Conservation (phyloP, 176 grass and related monocot genomes). For the Tillandsia leiboldiana region DNA sequence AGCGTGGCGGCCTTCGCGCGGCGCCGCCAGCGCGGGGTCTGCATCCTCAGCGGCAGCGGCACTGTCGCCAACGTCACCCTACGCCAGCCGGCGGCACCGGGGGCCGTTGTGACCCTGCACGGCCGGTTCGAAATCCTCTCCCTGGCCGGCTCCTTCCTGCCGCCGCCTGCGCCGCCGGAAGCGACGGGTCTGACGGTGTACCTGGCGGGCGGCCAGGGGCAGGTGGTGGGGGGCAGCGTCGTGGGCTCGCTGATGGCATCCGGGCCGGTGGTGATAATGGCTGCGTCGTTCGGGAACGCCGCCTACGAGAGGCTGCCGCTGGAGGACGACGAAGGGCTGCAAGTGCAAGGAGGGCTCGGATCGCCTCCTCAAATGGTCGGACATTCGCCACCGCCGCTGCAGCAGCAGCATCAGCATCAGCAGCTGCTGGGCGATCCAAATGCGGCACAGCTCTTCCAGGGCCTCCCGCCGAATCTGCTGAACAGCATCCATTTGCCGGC, state of each 20-base stretch:
- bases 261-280: constrained; percentile 75
- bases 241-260: constrained; percentile 60
- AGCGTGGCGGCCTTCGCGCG: constrained; percentile 63
- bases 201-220: constrained; percentile 74
- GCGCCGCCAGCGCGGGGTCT: constrained; percentile 68
- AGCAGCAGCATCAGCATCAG: constrained; percentile 12
- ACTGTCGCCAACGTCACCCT: constrained; percentile 56
- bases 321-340: constrained; percentile 59
- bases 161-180: constrained; percentile 54
- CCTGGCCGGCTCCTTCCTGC: constrained; percentile 77
- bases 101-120: constrained; percentile 40
- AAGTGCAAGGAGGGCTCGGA: constrained; percentile 2
- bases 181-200: constrained; percentile 76
- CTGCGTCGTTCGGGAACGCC: constrained; percentile 91
- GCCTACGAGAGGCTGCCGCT: constrained; percentile 81
- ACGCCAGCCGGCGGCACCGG: constrained; percentile 28
- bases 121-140: constrained; percentile 92
- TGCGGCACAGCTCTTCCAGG: constrained; percentile 23
- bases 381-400: constrained; percentile 42
- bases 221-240: constrained; percentile 57
- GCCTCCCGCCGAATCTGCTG: constrained; percentile 46
- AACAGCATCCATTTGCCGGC: constrained; percentile 55
- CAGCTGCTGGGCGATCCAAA: constrained; percentile 32
- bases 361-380: constrained; percentile 24
- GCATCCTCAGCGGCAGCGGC: constrained; percentile 74